Conservation (phyloP, 768 basidiomycete species). For the Boletus subparvulus region DNA sequence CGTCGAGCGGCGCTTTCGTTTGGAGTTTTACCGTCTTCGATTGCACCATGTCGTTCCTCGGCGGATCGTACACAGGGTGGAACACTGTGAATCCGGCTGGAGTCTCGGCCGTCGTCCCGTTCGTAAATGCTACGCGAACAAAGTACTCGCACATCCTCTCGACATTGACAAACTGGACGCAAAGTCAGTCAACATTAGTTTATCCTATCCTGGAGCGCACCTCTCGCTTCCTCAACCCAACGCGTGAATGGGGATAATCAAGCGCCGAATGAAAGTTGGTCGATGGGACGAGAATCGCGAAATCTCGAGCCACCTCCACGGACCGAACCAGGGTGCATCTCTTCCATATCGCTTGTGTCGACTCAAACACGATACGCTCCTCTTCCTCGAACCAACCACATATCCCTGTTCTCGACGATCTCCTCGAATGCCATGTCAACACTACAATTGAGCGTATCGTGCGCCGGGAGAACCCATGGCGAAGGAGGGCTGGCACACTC, state of each 20-base stretch:
- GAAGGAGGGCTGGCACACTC: background rate
- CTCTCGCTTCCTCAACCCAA: background rate
- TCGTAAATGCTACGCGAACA: background rate
- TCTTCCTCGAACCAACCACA: slow-evolving; percentile 13
- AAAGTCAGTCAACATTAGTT: background rate
- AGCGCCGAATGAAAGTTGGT: slow-evolving; percentile 16
- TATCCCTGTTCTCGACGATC: background rate
- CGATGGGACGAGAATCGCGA: slow-evolving; percentile 13
- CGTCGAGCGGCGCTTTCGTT: background rate
- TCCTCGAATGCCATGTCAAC: background rate
- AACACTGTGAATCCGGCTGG: slow-evolving; percentile 2
- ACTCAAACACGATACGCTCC: slow-evolving; percentile 13
- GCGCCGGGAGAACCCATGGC: background rate
- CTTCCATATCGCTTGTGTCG: background rate
- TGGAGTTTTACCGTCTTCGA: background rate
- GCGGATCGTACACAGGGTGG: background rate
- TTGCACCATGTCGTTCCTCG: background rate
- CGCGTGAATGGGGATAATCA: background rate
- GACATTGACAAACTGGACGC: background rate
- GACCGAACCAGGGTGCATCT: background rate
- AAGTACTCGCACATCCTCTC: background rate
- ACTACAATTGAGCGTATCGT: background rate
- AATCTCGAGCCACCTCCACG: background rate
- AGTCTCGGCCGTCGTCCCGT: background rate
- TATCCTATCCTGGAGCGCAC: background rate